Base-by-base conservation (phyloP, 371 early-diverging fungal species). In the Quaeritorhiza haematococci region DNA sequence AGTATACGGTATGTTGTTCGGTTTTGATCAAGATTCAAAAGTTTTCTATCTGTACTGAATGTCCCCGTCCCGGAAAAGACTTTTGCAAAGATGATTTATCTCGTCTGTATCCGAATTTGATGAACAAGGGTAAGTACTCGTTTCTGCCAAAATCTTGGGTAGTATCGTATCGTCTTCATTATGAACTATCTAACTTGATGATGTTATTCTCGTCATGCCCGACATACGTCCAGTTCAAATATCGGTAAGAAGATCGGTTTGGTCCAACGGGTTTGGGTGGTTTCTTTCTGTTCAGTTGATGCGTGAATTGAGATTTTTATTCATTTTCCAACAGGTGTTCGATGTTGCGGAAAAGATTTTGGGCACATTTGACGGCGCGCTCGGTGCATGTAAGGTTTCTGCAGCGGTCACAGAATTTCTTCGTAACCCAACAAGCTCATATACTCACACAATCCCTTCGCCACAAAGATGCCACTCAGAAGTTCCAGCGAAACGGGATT, bases 61-160 rank as follows among this genome's bases (percentile, higher is more conserved):
- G n/a, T n/a, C n/a, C n/a, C n/a, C n/a, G n/a, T n/a, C n/a, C n/a
- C n/a, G n/a, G 38, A 13, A 38, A 85, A 55, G 94, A 94, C 59
- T 85, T 90, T 72, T 63, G 92, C 46, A 79, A 78, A 13, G 92
- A 93, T 58, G 93, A 94, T 64, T 61, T 93, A 32, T 76, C 76
- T 26, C 69, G 79, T n/a, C 50, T 82, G 17, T 86, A 85, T 62
- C 86, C 89, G 0, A 33, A 63, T 19, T 60, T 89, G 41, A 76
- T 80, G 69, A 69, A 68, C 58, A 74, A 82, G 46, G 32, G 28
- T 28, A 50, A n/a, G 30, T 56, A 4, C 15, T n/a, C n/a, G n/a
- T n/a, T n/a, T n/a, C n/a, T n/a, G n/a, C n/a, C n/a, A n/a, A n/a
- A n/a, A n/a, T n/a, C n/a, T n/a, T n/a, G n/a, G n/a, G n/a, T n/a